Conservation (phyloP, 495 filamentous ascomycete species). For the Penicillium lividum region DNA sequence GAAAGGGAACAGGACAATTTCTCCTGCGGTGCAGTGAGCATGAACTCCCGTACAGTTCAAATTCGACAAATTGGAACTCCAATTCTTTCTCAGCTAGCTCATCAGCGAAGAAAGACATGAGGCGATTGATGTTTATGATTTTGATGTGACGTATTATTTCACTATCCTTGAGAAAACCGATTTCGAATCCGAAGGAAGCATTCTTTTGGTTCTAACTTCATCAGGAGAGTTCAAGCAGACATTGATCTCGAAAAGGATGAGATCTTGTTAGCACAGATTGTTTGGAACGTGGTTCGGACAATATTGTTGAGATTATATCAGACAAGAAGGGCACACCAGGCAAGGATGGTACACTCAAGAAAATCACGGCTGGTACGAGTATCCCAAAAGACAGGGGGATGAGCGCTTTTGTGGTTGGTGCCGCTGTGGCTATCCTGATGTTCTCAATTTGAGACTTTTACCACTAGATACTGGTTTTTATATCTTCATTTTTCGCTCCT, state of each 20-base stretch:
- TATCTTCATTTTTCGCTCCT: no score
- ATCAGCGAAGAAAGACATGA: background rate
- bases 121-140: background rate
- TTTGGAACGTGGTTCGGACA: background rate
- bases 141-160: conserved; percentile 4
- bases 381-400: background rate
- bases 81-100: conserved; percentile 4
- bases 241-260: conserved; percentile 17
- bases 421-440: background rate
- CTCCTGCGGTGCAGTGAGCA: conserved; percentile 5
- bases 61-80: conserved; percentile 6
- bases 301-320: conserved; percentile 12
- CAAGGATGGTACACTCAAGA: background rate
- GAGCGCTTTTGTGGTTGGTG: background rate
- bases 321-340: conserved; percentile 5
- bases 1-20: conserved; percentile 10
- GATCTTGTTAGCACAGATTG: conserved; percentile 10
- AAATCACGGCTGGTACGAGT: background rate
- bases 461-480: no score
- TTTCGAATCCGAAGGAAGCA: conserved; percentile 1
- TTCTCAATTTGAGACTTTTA: background rate
- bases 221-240: conserved; percentile 9
- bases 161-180: conserved; percentile 1
- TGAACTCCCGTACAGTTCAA: conserved; percentile 10
- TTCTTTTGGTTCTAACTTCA: conserved; percentile 13